Percentiles rank a stretch among this genome's conserved stretches.
These are phyloP conservation scores for Xylogone sp. DNA, from an alignment of 2,329 filamentous ascomycete genomes.

Conservation along the genomic window DNA sequence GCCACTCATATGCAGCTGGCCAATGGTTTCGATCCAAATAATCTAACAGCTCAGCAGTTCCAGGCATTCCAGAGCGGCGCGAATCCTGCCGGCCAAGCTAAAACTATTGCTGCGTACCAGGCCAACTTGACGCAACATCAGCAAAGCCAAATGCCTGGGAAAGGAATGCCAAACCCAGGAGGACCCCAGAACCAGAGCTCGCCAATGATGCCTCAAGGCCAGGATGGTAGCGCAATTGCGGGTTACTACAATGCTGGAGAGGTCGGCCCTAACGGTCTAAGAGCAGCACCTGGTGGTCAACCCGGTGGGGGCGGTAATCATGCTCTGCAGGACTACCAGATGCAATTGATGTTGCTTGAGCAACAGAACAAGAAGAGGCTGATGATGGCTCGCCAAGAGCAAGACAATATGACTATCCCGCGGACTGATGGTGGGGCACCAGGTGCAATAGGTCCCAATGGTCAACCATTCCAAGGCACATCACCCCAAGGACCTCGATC, in stretches of 20 bases:
- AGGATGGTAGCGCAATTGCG: constrained; percentile 55
- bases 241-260: constrained; percentile 62
- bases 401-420: constrained; percentile 59
- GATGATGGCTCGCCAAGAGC: constrained; percentile 76
- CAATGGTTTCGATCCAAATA: constrained; percentile 72
- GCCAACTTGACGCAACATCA: constrained; percentile 81
- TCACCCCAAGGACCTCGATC: constrained; percentile 64
- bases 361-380: constrained; percentile 85
- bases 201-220: constrained; percentile 73
- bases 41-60: constrained; percentile 74
- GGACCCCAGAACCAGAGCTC: constrained; percentile 75
- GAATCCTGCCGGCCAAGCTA: constrained; percentile 30
- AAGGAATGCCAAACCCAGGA: constrained; percentile 72
- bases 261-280: constrained; percentile 57
- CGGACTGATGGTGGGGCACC: constrained; percentile 41
- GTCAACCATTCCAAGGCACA: constrained; percentile 61
- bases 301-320: constrained; percentile 51
- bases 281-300: constrained; percentile 43
- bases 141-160: constrained; percentile 71
- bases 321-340: constrained; percentile 82
- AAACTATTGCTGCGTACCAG: constrained; percentile 84
- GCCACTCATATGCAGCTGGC: constrained; percentile 59
- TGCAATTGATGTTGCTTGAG: constrained; percentile 83
- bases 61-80: constrained; percentile 53
- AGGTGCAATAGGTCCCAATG: constrained; percentile 51